Conservation (phyloP, 2,329 filamentous ascomycete genomes). For the Stemphylium lycopersici region DNA sequence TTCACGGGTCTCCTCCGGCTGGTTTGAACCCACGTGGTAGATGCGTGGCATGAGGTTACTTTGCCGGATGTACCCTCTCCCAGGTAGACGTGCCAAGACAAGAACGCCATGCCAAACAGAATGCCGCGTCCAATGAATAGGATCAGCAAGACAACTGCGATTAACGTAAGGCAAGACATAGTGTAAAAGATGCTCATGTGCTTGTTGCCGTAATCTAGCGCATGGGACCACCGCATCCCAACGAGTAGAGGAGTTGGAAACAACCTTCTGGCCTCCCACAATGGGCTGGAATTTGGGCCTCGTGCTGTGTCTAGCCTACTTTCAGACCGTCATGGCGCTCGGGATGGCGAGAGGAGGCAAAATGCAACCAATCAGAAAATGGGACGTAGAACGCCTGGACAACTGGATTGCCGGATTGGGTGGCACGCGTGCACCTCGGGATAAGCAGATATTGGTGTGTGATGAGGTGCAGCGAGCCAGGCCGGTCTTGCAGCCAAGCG, state of each 20-base stretch:
- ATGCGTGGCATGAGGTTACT: no score
- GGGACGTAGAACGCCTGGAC: slow-evolving; percentile 6
- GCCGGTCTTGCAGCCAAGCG: slow-evolving; percentile 29
- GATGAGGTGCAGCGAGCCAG: slow-evolving; percentile 37
- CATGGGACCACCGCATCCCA: background rate
- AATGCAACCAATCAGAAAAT: slow-evolving; percentile 30
- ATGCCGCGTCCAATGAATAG: no score
- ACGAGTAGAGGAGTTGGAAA: slow-evolving; percentile 1
- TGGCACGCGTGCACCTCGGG: slow-evolving; percentile 17
- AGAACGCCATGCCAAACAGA: no score
- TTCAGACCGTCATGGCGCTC: slow-evolving; percentile 15
- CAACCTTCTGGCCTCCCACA: background rate
- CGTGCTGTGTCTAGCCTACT: slow-evolving; percentile 21
- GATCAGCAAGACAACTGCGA: background rate
- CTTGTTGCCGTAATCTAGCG: background rate
- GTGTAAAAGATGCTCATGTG: background rate
- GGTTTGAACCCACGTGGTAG: no score
- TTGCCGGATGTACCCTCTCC: no score
- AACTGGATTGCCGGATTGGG: slow-evolving; percentile 23
- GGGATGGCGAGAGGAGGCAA: slow-evolving; percentile 7
- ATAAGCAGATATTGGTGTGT: slow-evolving; percentile 38
- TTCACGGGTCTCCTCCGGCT: no score
- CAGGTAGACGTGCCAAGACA: no score
- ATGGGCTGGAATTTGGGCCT: slow-evolving; percentile 12
- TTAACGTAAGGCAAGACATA: background rate